phyloP scores from a whole-genome alignment of 345 rosid genomes.

The Turritis glabra region DNA sequence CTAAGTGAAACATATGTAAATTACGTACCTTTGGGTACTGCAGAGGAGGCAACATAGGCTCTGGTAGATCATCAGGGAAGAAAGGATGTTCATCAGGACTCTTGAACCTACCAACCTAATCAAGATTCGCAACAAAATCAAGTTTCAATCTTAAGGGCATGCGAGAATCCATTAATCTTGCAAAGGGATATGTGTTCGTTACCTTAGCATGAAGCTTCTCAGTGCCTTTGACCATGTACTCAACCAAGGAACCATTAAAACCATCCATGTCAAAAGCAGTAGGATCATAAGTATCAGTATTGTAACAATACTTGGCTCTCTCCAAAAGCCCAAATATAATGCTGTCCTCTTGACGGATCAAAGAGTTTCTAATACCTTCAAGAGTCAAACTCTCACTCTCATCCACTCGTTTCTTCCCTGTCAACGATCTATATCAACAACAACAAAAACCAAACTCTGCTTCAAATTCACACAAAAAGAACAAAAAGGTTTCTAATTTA shows the following conservation, averaged over 20 bases:
- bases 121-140: neutral
- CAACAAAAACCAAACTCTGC: slow-evolving; percentile 13
- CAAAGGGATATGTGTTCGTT: neutral
- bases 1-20: neutral
- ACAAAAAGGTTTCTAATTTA: slow-evolving; percentile 10
- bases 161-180: neutral
- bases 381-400: slow-evolving; percentile 71
- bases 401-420: slow-evolving; percentile 61
- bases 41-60: slow-evolving; percentile 74
- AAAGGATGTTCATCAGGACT: slow-evolving; percentile 95
- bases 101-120: slow-evolving; percentile 78
- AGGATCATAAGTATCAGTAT: slow-evolving; percentile 85
- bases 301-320: slow-evolving; percentile 82
- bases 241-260: slow-evolving; percentile 81
- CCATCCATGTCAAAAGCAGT: slow-evolving; percentile 71
- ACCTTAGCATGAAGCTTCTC: slow-evolving; percentile 91
- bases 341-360: slow-evolving; percentile 91
- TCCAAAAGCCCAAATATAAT: slow-evolving; percentile 79
- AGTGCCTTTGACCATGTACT: slow-evolving; percentile 76
- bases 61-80: slow-evolving; percentile 72
- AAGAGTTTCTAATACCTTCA: slow-evolving; percentile 69
- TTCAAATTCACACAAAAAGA: neutral
- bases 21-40: slow-evolving; percentile 65
- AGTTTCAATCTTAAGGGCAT: neutral
- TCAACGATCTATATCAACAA: slow-evolving; percentile 46